A percentile compares a stretch with the other conserved stretches of the same genome.
These are phyloP conservation scores for Bruguiera hainesii DNA, from an alignment of 441 rosid genomes.

Conservation along the genomic window DNA sequence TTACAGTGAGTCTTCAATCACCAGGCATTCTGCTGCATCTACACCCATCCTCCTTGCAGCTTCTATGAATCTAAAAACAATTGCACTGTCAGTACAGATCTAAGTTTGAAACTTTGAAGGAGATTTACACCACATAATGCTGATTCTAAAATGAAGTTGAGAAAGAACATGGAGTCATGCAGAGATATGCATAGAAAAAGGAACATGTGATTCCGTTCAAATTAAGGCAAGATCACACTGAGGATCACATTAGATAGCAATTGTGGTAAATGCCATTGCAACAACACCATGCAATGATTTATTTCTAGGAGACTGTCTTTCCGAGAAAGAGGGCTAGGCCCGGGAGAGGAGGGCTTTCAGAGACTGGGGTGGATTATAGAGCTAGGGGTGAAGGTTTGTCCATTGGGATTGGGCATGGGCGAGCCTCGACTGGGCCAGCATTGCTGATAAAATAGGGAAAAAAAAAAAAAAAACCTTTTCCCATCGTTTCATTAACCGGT, in stretches of 20 bases:
- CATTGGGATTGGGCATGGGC: too few species aligned
- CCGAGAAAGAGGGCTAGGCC: too few species aligned
- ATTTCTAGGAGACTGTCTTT: too few species aligned
- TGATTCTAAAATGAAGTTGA: background rate
- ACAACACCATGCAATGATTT: background rate
- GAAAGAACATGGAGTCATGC: background rate
- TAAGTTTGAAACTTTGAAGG: background rate
- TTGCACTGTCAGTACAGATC: background rate
- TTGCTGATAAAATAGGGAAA: too few species aligned
- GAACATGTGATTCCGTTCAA: background rate
- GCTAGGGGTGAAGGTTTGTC: too few species aligned
- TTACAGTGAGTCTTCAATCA: constrained; percentile 48
- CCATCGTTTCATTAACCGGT: too few species aligned
- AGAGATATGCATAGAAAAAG: background rate
- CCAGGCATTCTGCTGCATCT: constrained; percentile 35
- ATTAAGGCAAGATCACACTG: background rate
- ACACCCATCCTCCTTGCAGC: constrained; percentile 41
- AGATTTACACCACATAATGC: background rate
- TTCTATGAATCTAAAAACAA: constrained; percentile 34
- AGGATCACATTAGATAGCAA: background rate
- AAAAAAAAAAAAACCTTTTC: too few species aligned
- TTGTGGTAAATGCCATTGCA: background rate
- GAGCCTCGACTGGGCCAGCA: too few species aligned
- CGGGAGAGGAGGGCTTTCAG: too few species aligned
- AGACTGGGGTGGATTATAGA: too few species aligned